phyloP scores from a whole-genome alignment of 1,284 basidiomycete genomes.

The Sanghuangporus sanghuang region DNA sequence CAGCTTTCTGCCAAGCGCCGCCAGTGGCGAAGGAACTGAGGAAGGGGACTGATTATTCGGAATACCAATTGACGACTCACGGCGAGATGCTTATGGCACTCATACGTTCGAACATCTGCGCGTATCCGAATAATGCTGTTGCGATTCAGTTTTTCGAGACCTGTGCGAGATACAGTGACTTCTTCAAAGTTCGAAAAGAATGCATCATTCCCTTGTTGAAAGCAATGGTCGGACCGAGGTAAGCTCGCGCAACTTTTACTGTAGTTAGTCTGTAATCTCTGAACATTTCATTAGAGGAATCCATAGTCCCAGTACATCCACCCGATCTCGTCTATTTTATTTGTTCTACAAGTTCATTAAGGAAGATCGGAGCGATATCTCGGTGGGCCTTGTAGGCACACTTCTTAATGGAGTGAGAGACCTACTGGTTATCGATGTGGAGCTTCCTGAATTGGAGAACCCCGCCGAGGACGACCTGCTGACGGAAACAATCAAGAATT shows the following conservation, averaged over 20 bases:
- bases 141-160: conserved; percentile 94
- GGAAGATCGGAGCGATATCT: conserved; percentile 78
- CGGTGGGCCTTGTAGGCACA: conserved; percentile 63
- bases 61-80: conserved; percentile 84
- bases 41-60: conserved; percentile 72
- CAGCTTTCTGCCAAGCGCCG: conserved; percentile 70
- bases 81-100: conserved; percentile 88
- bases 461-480: conserved; percentile 61
- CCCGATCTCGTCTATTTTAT: conserved; percentile 85
- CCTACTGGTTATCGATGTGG: conserved; percentile 58
- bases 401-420: conserved; percentile 77
- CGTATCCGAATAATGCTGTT: conserved; percentile 86
- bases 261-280: not conserved
- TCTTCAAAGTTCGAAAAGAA: conserved; percentile 90
- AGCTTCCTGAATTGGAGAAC: conserved; percentile 63
- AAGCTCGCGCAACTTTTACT: conserved; percentile 24
- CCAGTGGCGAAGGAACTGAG: conserved; percentile 59
- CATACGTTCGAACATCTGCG: conserved; percentile 78
- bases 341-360: conserved; percentile 92
- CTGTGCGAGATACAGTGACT: conserved; percentile 87
- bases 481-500: conserved; percentile 73
- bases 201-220: conserved; percentile 84
- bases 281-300: conserved; percentile 69
- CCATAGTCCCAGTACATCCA: conserved; percentile 70
- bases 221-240: conserved; percentile 85